These are phyloP conservation scores for Ceratobasidium sp. DNA, from an alignment of 1,284 basidiomycete genomes.

Conservation along the genomic window DNA sequence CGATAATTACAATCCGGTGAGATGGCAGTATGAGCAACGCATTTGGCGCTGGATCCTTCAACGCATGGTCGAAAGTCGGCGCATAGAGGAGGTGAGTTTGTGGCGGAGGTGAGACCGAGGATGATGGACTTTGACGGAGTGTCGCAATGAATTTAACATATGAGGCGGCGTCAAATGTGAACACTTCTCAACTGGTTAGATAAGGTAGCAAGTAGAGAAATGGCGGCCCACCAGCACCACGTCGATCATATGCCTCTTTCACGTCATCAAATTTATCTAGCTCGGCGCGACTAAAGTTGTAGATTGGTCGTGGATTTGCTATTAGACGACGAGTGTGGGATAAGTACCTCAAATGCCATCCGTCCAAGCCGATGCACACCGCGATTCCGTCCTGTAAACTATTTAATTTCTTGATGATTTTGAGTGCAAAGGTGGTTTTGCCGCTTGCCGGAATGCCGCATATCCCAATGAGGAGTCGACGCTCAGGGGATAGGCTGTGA, in stretches of 20 bases:
- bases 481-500: constrained; percentile 62
- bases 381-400: constrained; percentile 58
- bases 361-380: constrained; percentile 81
- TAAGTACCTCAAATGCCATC: constrained; percentile 73
- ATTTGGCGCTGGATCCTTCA: constrained; percentile 63
- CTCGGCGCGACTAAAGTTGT: constrained; percentile 68
- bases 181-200: constrained; percentile 73
- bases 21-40: constrained; percentile 67
- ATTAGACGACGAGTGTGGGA: not conserved
- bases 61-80: constrained; percentile 77
- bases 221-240: constrained; percentile 62
- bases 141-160: constrained; percentile 76
- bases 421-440: constrained; percentile 78
- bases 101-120: constrained; percentile 22
- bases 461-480: constrained; percentile 80
- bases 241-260: constrained; percentile 74
- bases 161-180: constrained; percentile 61
- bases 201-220: constrained; percentile 56
- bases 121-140: constrained; percentile 62
- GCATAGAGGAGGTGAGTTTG: constrained; percentile 63
- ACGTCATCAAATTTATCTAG: constrained; percentile 79
- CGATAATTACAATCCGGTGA: constrained; percentile 84
- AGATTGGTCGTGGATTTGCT: constrained; percentile 2
- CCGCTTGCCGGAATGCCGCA: constrained; percentile 87
- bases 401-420: constrained; percentile 69